A percentile compares a stretch with the other conserved stretches of the same genome.
phyloP scores from a whole-genome alignment of 1,284 basidiomycete genomes.

The Moesziomyces parantarcticus region DNA sequence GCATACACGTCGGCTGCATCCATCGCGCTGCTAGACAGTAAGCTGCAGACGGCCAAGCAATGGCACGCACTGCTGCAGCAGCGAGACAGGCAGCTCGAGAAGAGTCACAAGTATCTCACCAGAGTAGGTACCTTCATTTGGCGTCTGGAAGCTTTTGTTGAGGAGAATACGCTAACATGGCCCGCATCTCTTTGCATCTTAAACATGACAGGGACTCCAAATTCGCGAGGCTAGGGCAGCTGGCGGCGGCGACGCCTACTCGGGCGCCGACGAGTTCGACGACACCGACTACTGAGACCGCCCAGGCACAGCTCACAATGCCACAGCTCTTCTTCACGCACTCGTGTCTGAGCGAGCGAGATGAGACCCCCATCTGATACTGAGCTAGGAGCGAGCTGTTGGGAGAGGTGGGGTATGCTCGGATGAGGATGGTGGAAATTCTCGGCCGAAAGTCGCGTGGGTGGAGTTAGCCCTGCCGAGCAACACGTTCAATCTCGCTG shows the following conservation, averaged over 20 bases:
- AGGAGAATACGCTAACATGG: neutral
- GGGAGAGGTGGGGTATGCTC: no score
- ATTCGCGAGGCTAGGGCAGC: constrained; percentile 23
- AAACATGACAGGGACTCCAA: constrained; percentile 6
- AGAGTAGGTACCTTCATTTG: constrained; percentile 6
- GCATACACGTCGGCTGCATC: constrained; percentile 23
- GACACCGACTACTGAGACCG: constrained; percentile 31
- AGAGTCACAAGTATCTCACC: constrained; percentile 32
- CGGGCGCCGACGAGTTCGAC: constrained; percentile 31
- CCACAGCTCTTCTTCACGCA: neutral
- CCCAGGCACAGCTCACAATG: neutral
- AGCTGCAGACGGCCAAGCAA: constrained; percentile 42
- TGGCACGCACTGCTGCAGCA: constrained; percentile 40
- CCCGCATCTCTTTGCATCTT: neutral
- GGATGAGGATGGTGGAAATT: neutral
- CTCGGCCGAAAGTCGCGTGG: neutral
- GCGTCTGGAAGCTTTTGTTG: no score
- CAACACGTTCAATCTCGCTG: neutral
- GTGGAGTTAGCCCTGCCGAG: neutral
- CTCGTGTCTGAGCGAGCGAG: neutral
- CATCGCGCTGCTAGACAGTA: constrained; percentile 23
- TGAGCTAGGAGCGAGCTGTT: no score
- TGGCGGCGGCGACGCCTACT: constrained; percentile 14
- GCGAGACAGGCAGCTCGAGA: constrained; percentile 36
- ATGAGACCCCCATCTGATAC: no score